A percentile compares a stretch with the other conserved stretches of the same genome.
These are phyloP conservation scores for Priceomyces medius DNA, from an alignment of 805 yeast genomes.

Conservation along the genomic window DNA sequence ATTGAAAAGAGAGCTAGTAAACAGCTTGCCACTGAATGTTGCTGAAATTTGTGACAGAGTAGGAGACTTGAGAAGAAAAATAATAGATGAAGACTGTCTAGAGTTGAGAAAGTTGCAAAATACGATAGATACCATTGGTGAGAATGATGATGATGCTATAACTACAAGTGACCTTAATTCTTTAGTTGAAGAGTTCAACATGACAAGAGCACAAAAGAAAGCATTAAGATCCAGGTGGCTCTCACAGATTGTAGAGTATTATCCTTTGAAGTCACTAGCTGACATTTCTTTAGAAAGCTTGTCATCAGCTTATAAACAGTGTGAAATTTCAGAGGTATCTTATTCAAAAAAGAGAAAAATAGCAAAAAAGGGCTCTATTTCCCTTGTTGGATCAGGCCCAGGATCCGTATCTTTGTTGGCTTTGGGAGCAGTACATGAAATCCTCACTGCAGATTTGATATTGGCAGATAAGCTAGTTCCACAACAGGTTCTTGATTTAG, in stretches of 20 bases:
- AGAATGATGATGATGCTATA: slow-evolving; percentile 67
- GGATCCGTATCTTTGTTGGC: slow-evolving; percentile 83
- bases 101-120: slow-evolving; percentile 17
- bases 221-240: slow-evolving; percentile 76
- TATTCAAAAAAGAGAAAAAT: slow-evolving; percentile 3
- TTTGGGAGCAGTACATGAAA: slow-evolving; percentile 78
- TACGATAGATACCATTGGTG: slow-evolving; percentile 44
- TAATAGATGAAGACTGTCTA: slow-evolving; percentile 52
- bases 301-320: slow-evolving; percentile 37
- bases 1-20: slow-evolving; percentile 69
- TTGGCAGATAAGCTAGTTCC: slow-evolving; percentile 94
- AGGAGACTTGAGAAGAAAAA: slow-evolving; percentile 59
- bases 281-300: slow-evolving; percentile 60
- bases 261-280: slow-evolving; percentile 68
- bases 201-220: slow-evolving; percentile 51
- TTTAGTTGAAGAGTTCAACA: slow-evolving; percentile 59
- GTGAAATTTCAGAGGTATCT: slow-evolving; percentile 3
- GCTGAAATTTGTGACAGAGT: slow-evolving; percentile 67
- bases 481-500: slow-evolving; percentile 73
- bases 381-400: slow-evolving; percentile 94
- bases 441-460: slow-evolving; percentile 77
- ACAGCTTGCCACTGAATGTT: slow-evolving; percentile 65
- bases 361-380: slow-evolving; percentile 50
- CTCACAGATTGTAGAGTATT: slow-evolving; percentile 87
- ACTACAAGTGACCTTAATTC: slow-evolving; percentile 59